Evolutionary conservation across 768 basidiomycete genomes (phyloP).

Genomic region (Mycena kentingensis): DNA sequence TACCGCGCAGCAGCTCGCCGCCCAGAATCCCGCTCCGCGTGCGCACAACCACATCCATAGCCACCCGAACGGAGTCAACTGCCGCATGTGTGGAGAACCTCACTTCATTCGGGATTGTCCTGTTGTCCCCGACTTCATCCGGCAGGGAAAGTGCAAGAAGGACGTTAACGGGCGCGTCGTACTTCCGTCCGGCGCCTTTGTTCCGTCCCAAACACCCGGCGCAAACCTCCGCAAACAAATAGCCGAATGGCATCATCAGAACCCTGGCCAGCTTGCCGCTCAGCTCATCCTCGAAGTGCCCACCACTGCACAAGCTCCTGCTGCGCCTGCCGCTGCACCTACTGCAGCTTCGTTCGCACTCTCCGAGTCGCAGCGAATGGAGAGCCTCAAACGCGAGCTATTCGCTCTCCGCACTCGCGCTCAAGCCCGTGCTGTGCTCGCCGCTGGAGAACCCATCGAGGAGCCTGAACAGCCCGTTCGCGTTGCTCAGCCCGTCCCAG

Average conservation of each 20-base stretch:
- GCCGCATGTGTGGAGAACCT: constrained; percentile 25
- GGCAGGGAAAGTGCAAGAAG: constrained; percentile 24
- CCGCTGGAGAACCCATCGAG: constrained; percentile 4
- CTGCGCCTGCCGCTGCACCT: background rate
- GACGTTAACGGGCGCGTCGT: constrained; percentile 27
- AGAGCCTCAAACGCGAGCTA: constrained; percentile 5
- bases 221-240: constrained; percentile 3
- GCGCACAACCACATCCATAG: background rate
- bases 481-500: constrained; percentile 9
- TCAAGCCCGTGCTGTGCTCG: constrained; percentile 5
- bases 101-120: constrained; percentile 28
- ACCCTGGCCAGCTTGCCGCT: constrained; percentile 13
- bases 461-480: constrained; percentile 2
- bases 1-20: constrained; percentile 1
- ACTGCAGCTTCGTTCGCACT: background rate
- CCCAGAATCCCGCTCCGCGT: background rate
- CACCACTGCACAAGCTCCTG: background rate
- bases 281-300: constrained; percentile 6
- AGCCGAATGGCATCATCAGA: constrained; percentile 16
- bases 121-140: constrained; percentile 20
- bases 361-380: constrained; percentile 1
- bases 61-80: background rate
- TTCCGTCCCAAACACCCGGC: constrained; percentile 16
- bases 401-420: constrained; percentile 9
- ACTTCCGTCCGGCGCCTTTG: constrained; percentile 25